Evolutionary conservation across 192 early-diverging fungal species (phyloP), one percentile per base, ranked within the genome.

Genomic region (Coemansia sp.): DNA sequence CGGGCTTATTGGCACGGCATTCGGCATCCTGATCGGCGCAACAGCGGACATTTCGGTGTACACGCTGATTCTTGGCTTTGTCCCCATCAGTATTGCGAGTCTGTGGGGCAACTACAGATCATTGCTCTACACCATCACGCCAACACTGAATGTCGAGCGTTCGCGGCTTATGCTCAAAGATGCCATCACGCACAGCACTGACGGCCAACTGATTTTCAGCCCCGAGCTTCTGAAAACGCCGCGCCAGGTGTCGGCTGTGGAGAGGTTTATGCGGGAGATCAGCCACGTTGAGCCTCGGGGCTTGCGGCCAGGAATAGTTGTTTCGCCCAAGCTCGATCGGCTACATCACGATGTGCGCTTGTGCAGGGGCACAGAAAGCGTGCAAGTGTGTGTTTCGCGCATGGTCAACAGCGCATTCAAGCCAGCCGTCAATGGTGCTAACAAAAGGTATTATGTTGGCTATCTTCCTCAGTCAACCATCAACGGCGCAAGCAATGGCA

Each of bases 31-130:
- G n/a, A 53, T 84, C 58, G 75, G 71, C 9, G 81, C 62, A 23
- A 56, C 66, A 16, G 34, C 84, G 66, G 67, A 68, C 25, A 59
- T 71, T 4, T 68, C 64, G 12, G 45, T 70, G 8, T 52, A 60
- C 29, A 71, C 71, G n/a, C 46, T 88, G 48, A 53, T 87, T 15
- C 78, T 87, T 0, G 87, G 90, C 18, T 84, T 92, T 68, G 59
- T 89, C 1, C 93, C 93, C 3, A 85, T 94, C 31, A 86, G 86
- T 20, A 67, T 83, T 48, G 75, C 88, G 37, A 91, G 87, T 59
- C 79, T 95, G 68, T 91, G 85, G 70, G 86, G 83, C 12, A 89
- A 86, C 64, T 92, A 92, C 81, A 72, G 70, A 59, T 87, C 93
- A 25, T 33, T 79, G 34, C 31, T 74, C 7, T 79, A 68, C 26